A percentile compares a stretch with the other conserved stretches of the same genome.
phyloP scores from a whole-genome alignment of 2,329 filamentous ascomycete genomes.

The Coccinonectria pachysandricola region DNA sequence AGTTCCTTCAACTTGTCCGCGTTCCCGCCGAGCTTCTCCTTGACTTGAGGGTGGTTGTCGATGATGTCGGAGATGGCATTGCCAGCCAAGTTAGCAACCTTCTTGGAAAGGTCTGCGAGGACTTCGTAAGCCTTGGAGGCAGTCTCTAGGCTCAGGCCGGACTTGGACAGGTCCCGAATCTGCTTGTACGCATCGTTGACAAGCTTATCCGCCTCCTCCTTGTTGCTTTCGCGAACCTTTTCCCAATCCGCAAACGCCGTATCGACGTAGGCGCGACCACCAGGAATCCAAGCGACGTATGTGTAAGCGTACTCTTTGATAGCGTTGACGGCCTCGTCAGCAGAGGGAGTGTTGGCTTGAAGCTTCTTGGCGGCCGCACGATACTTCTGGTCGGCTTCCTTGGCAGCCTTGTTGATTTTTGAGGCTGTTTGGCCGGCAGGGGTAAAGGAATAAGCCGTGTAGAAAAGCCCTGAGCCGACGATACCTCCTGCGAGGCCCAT shows the following conservation, averaged over 20 bases:
- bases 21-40: constrained; percentile 60
- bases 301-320: constrained; percentile 56
- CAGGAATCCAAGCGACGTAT: constrained; percentile 63
- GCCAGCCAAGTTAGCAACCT: constrained; percentile 49
- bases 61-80: constrained; percentile 56
- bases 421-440: constrained; percentile 31
- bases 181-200: constrained; percentile 57
- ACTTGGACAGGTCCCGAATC: constrained; percentile 50
- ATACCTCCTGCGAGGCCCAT: constrained; percentile 35
- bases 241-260: constrained; percentile 61
- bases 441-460: constrained; percentile 33
- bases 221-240: constrained; percentile 54
- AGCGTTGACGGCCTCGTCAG: constrained; percentile 56
- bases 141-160: constrained; percentile 51
- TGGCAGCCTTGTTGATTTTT: constrained; percentile 36
- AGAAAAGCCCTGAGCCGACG: constrained; percentile 31
- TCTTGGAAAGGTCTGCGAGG: constrained; percentile 49
- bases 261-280: constrained; percentile 58
- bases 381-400: constrained; percentile 51
- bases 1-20: constrained; percentile 60
- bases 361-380: constrained; percentile 49
- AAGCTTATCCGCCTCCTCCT: constrained; percentile 59
- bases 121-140: constrained; percentile 51
- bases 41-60: constrained; percentile 62
- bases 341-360: constrained; percentile 50